Base-by-base conservation (phyloP, 257 asterid genomes). In the Penstemon newberryi region DNA sequence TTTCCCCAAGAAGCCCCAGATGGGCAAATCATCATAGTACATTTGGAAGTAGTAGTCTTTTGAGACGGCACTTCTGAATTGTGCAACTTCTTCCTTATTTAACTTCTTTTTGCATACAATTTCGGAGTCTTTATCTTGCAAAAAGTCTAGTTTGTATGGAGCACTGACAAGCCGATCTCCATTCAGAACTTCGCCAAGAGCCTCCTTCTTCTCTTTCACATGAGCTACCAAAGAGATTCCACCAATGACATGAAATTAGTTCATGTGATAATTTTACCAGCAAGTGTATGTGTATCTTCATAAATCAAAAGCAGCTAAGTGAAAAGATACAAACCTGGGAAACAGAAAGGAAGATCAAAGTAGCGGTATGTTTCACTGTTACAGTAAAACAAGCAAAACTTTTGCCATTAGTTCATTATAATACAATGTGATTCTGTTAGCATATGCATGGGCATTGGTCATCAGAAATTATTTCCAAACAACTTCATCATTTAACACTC, bases 11-110 rank as follows among this genome's bases (percentile, higher is more conserved):
- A 89, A 87, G 15, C 95, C 96, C 96, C 96, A 89, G 15, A 87
- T 75, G 5, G 96, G 95, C 77, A 89, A 72, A 73, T 89, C 96
- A 69, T 89, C 96, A 15, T 87, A 89, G 78, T 85, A 87, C 95
- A 89, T 87, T 41, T 89, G 89, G 9, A 89, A 87, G 69, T 82
- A 89, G 64, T 89, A 89, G 77, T 89, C 96, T 74, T 87, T 89
- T 9, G 84, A 76, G 0, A 87, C 90, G 3, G 96, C 96, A 58
- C 69, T 82, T 38, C 90, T 80, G 53, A 89, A 89, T 56, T 54
- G 84, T 4, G 73, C 75, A 55, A 83, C 87, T 76, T 89, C 90
- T 52, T 77, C 62, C 83, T 74, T 82, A 7, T 95, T 75, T 19
- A 89, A 74, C 42, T 47, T 68, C 77, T 74, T 83, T 59, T 77